Base-by-base conservation (phyloP, 1,284 basidiomycete species). In the Cryptococcus depauperatus region DNA sequence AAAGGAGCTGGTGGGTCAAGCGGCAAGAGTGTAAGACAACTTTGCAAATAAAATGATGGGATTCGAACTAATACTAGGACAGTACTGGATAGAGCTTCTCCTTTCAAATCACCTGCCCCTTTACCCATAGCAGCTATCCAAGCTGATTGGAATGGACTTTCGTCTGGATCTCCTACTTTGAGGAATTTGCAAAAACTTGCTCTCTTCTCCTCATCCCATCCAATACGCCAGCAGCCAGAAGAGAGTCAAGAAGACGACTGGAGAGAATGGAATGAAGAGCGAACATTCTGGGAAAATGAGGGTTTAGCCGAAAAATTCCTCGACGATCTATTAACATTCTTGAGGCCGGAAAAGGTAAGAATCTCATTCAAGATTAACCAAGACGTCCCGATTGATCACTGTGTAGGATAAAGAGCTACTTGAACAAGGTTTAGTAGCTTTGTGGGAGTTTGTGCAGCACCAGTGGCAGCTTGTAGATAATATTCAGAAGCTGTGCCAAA, bases 361-460 rank as follows among this genome's bases (percentile, higher is more conserved):
- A 35, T 7, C 13, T 18, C 16, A 10, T 32, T 21, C 45, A 5
- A 33, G 39, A 32, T 18, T 21, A 14, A 7, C n/a, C n/a, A n/a
- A 25, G 11, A 25, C 4, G 13, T 14, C 10, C 32, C 19, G 14
- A 23, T 18, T 30, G 22, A 35, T 9, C 33, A 21, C 37, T 18
- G 30, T 32, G 8, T 33, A 62, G 58, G 30, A 57, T 1, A 29
- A 50, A 7, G 51, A 49, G 9, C 21, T 63, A 18, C 48, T 64
- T 3, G 64, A 66, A 38, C 61, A 63, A 48, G 59, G 14, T 10
- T 35, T 66, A 27, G 60, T 66, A 1, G 37, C 62, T 1, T 54
- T 69, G 1, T 69, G 65, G 64, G 65, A 69, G 41, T 39, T 69
- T 45, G 58, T 65, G 0, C 61, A 66, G 35, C 54, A 69, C 40